phyloP scores from a whole-genome alignment of 139 green algal genomes.

The Micractinium conductrix region DNA sequence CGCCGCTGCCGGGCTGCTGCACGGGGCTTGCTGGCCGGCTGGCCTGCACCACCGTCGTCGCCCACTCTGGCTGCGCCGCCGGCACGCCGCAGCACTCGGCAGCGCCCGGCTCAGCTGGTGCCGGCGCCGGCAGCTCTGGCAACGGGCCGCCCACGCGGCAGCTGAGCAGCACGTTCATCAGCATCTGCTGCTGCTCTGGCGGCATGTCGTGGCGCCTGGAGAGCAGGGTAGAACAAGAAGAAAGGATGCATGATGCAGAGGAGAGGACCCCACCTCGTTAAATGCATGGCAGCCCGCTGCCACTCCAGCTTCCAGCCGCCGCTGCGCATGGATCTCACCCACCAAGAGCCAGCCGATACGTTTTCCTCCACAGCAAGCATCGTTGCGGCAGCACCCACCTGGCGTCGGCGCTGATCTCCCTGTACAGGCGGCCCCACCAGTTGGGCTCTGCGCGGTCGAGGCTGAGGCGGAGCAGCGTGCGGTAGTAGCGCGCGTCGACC shows the following conservation, averaged over 20 bases:
- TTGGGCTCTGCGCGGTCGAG: not conserved
- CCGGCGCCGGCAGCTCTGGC: not conserved
- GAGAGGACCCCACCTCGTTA: no score
- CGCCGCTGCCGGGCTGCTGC: not conserved
- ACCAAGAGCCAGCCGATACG: not conserved
- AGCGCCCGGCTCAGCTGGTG: not conserved
- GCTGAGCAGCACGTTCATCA: constrained; percentile 21
- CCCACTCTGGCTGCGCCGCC: constrained; percentile 8
- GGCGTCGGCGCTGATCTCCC: constrained; percentile 1
- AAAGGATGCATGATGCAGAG: no score
- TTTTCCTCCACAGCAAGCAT: no score
- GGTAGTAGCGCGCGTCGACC: not conserved
- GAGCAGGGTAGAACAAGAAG: not conserved
- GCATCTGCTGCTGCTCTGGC: constrained; percentile 15
- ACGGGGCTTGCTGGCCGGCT: not conserved
- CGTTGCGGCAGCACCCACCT: not conserved
- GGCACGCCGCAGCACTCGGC: no score
- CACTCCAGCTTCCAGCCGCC: not conserved
- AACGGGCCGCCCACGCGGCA: not conserved
- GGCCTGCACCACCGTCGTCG: not conserved
- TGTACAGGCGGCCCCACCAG: constrained; percentile 26
- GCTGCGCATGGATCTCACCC: not conserved
- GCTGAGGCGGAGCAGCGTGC: constrained; percentile 18
- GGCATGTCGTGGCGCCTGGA: not conserved
- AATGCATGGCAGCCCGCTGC: no score